These are phyloP conservation scores for Malus hybrid DNA, from an alignment of 331 rosid species.

Conservation along the genomic window DNA sequence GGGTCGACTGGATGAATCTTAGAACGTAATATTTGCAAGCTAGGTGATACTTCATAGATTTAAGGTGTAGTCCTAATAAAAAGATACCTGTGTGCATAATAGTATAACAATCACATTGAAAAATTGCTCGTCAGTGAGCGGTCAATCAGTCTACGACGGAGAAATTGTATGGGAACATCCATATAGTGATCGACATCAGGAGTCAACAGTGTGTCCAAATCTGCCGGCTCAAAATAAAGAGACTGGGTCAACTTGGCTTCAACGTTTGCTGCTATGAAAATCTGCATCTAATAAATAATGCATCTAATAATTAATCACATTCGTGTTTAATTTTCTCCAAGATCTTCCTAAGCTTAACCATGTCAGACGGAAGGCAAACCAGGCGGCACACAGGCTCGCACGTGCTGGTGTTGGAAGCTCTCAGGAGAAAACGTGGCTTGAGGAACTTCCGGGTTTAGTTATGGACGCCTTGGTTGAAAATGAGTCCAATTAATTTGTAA, in stretches of 20 bases:
- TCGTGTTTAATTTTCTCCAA: no score
- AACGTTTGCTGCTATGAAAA: background rate
- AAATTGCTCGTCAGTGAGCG: rapidly evolving
- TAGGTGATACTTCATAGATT: background rate
- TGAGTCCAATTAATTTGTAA: no score
- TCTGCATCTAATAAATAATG: background rate
- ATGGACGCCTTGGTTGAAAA: no score
- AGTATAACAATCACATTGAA: no score
- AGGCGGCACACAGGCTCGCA: no score
- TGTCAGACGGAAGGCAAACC: no score
- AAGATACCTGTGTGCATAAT: background rate
- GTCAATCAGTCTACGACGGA: background rate
- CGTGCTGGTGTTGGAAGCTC: no score
- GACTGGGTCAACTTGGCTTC: slow-evolving; percentile 6
- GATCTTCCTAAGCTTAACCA: no score
- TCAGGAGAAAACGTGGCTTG: no score
- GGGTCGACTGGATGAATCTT: rapidly evolving
- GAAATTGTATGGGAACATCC: background rate
- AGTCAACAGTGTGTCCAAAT: background rate
- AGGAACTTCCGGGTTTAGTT: no score
- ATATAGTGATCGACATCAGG: background rate
- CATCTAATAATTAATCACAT: background rate
- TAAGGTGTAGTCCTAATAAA: background rate
- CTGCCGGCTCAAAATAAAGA: slow-evolving; percentile 4
- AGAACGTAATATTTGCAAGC: background rate